Conservation (phyloP, 2,329 filamentous ascomycete genomes). For the Trichoderma sp. region DNA sequence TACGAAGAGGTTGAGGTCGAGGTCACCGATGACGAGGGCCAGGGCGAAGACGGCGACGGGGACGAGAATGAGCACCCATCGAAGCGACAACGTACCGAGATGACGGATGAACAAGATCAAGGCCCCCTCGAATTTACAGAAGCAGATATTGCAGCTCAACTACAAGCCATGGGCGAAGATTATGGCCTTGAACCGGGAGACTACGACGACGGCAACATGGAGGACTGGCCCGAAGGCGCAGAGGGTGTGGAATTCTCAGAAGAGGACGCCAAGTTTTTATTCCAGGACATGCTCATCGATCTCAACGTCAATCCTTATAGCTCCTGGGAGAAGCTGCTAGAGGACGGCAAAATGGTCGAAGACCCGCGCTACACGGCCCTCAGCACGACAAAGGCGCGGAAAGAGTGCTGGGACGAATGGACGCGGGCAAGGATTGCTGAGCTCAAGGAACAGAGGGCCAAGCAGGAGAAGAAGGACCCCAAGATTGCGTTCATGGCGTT, state of each 20-base stretch:
- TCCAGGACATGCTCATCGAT: conserved; percentile 85
- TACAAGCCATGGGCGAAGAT: conserved; percentile 86
- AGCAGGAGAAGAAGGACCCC: conserved; percentile 79
- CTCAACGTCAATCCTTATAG: conserved; percentile 81
- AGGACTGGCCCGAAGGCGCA: conserved; percentile 68
- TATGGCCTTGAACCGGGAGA: conserved; percentile 77
- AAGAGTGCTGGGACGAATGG: conserved; percentile 85
- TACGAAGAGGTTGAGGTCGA: conserved; percentile 70
- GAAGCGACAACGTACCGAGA: conserved; percentile 63
- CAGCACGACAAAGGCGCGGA: conserved; percentile 75
- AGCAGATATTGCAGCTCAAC: conserved; percentile 89
- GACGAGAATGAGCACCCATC: conserved; percentile 45
- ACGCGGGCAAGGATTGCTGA: conserved; percentile 72
- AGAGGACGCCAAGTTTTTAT: conserved; percentile 74
- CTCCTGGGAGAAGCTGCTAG: conserved; percentile 86
- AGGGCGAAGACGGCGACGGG: conserved; percentile 32
- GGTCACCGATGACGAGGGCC: conserved; percentile 57
- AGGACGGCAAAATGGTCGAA: conserved; percentile 78
- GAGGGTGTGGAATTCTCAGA: conserved; percentile 71
- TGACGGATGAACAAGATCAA: conserved; percentile 46
- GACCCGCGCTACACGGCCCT: conserved; percentile 86
- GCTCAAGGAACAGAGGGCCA: conserved; percentile 70
- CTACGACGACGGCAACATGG: conserved; percentile 65
- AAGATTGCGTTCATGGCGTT: conserved; percentile 79
- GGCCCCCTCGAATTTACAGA: conserved; percentile 80